Evolutionary conservation across 2,329 filamentous ascomycete genomes (phyloP).

Genomic region (Monilinia polystroma): DNA sequence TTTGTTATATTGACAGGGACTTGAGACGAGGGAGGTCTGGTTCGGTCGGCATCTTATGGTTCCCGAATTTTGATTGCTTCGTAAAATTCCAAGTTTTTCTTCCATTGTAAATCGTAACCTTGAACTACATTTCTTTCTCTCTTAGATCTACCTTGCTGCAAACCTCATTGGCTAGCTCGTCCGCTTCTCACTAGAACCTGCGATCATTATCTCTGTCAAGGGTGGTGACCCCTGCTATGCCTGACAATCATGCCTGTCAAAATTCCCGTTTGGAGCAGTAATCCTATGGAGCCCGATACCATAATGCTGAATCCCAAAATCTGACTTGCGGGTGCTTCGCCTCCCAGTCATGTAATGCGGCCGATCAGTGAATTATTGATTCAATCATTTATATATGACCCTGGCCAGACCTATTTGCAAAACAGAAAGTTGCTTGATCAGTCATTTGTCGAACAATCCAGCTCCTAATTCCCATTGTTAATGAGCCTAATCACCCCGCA

Average conservation of each 20-base stretch:
- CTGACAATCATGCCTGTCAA: conserved; percentile 13
- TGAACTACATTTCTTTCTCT: not conserved
- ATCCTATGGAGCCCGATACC: conserved; percentile 9
- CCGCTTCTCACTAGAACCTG: not conserved
- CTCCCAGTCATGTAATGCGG: conserved; percentile 1
- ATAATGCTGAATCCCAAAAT: not conserved
- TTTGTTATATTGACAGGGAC: not conserved
- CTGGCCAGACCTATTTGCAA: not conserved
- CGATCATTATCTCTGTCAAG: not conserved
- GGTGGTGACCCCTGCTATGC: conserved; percentile 2
- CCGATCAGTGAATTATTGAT: not conserved
- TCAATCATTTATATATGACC: not conserved
- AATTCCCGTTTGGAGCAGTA: not conserved
- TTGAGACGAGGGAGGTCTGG: not conserved
- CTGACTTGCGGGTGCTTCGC: conserved; percentile 10
- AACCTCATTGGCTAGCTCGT: conserved; percentile 13
- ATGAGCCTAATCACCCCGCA: not conserved
- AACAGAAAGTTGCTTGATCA: not conserved
- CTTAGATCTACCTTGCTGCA: not conserved
- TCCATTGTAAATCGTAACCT: not conserved
- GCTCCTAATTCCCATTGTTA: not conserved
- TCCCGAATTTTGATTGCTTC: not conserved
- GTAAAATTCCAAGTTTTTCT: not conserved
- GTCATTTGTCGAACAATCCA: not conserved
- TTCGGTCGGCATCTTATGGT: not conserved